These are phyloP conservation scores for Acidiella bohemica DNA, from an alignment of 495 filamentous ascomycete species.

Conservation along the genomic window DNA sequence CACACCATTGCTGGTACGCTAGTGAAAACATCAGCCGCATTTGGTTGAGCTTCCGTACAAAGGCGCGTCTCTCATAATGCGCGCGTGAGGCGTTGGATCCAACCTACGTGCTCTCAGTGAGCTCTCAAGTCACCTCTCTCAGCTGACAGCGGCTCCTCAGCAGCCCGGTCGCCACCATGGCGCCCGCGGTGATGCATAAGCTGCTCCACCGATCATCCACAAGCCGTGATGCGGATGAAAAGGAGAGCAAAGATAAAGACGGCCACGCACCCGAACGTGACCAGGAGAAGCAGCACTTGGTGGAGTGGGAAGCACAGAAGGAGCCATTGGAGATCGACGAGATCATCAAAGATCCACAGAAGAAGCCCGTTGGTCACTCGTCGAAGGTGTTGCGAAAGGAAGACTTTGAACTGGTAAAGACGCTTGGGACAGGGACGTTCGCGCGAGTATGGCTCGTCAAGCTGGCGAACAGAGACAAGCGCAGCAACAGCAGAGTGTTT, in stretches of 20 bases:
- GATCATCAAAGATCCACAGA: slow-evolving; percentile 39
- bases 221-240: slow-evolving; percentile 12
- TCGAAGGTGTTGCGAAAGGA: slow-evolving; percentile 43
- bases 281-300: slow-evolving; percentile 38
- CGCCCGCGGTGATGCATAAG: slow-evolving; percentile 16
- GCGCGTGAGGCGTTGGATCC: too few species aligned
- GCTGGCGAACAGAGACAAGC: slow-evolving; percentile 27
- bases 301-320: slow-evolving; percentile 35
- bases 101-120: too few species aligned
- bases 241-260: too few species aligned
- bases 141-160: too few species aligned
- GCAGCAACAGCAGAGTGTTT: slow-evolving; percentile 54
- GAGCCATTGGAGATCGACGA: slow-evolving; percentile 39
- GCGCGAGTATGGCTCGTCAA: slow-evolving; percentile 84
- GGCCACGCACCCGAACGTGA: slow-evolving; percentile 22
- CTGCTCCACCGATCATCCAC: slow-evolving; percentile 16
- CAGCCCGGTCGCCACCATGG: too few species aligned
- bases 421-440: slow-evolving; percentile 89
- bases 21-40: too few species aligned
- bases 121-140: too few species aligned
- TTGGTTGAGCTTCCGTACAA: too few species aligned
- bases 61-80: too few species aligned
- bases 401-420: slow-evolving; percentile 80
- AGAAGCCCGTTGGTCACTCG: slow-evolving; percentile 45
- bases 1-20: too few species aligned